These are phyloP conservation scores for Chaetomium fimeti DNA, from an alignment of 495 filamentous ascomycete species.

Conservation along the genomic window DNA sequence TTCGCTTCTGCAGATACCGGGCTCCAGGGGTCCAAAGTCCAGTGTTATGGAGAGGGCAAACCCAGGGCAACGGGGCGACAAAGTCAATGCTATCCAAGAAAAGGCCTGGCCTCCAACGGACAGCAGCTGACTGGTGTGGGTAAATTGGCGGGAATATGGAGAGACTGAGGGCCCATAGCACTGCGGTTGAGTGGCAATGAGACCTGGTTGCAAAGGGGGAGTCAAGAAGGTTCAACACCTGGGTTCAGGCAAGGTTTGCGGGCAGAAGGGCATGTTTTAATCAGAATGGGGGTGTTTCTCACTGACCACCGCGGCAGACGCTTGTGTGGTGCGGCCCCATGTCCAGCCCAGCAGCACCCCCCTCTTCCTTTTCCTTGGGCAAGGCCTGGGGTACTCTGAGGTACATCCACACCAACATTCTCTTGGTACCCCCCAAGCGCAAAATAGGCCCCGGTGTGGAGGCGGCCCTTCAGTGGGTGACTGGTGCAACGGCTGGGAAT, in stretches of 20 bases:
- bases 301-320: conserved; percentile 8
- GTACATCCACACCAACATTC: conserved; percentile 22
- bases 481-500: conserved; percentile 29
- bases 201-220: conserved; percentile 8
- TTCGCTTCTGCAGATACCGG: conserved; percentile 3
- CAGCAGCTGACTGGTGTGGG: conserved; percentile 44
- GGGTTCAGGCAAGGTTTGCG: conserved; percentile 4
- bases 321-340: conserved; percentile 10
- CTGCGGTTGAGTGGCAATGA: conserved; percentile 22
- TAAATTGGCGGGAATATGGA: conserved; percentile 50
- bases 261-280: conserved; percentile 24
- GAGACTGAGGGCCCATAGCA: conserved; percentile 39
- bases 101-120: conserved; percentile 38
- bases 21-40: conserved; percentile 4
- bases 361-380: not conserved
- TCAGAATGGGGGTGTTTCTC: conserved; percentile 13
- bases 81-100: conserved; percentile 35
- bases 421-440: conserved; percentile 19
- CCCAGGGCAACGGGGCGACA: conserved; percentile 10
- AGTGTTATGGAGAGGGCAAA: conserved; percentile 3
- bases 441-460: conserved; percentile 27
- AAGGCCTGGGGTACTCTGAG: conserved; percentile 24
- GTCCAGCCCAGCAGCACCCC: conserved; percentile 15
- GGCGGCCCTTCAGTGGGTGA: conserved; percentile 22
- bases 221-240: conserved; percentile 16